Percentiles rank a stretch among this genome's conserved stretches.
These are phyloP conservation scores for Trichopus zeylanicus DNA, from an alignment of 116 monocot species.

Conservation along the genomic window DNA sequence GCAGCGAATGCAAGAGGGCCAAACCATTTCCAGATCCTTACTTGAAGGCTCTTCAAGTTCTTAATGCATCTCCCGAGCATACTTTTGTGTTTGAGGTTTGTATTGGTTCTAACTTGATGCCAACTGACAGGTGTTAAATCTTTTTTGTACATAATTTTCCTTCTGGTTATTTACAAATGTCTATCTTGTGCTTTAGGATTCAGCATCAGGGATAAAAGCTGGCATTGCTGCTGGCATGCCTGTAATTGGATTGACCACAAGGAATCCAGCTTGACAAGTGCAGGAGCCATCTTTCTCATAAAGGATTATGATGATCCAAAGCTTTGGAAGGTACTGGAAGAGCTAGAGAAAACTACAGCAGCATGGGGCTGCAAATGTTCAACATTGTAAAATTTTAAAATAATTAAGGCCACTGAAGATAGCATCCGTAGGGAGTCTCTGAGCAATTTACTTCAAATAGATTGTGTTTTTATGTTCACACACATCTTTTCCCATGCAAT, in stretches of 20 bases:
- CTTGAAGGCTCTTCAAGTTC: conserved; percentile 44
- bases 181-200: conserved; percentile 41
- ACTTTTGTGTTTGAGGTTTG: conserved; percentile 79
- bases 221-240: conserved; percentile 73
- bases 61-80: conserved; percentile 43
- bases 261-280: conserved; percentile 50
- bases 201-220: conserved; percentile 64
- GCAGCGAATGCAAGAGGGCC: conserved; percentile 74
- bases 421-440: too few species aligned
- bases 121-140: background rate
- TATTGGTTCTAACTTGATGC: too few species aligned
- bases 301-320: conserved; percentile 64
- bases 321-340: conserved; percentile 57
- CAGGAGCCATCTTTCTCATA: conserved; percentile 57
- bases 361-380: too few species aligned
- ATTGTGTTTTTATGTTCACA: too few species aligned
- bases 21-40: conserved; percentile 90
- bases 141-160: background rate
- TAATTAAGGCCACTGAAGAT: too few species aligned
- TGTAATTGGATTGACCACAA: too few species aligned
- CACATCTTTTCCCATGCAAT: too few species aligned
- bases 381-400: too few species aligned
- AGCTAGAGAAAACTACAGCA: too few species aligned
- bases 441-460: too few species aligned
- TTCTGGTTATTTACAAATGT: background rate